Conservation (phyloP, 2,329 filamentous ascomycete species). For the Colletotrichum melonis region DNA sequence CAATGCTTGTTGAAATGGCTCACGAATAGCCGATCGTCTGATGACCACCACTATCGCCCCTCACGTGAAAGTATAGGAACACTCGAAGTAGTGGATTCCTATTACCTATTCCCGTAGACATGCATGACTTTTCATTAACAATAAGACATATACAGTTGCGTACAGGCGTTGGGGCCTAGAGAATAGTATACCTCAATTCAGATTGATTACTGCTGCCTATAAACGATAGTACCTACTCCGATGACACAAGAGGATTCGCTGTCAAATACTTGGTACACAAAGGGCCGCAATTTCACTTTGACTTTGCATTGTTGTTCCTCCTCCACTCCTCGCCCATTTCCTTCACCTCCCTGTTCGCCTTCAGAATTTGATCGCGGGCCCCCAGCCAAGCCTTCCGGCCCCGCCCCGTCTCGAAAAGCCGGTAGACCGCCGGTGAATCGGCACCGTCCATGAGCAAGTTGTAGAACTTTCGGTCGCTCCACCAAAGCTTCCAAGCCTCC, state of each 20-base stretch:
- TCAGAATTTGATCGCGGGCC: conserved; percentile 46
- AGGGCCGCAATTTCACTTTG: neutral
- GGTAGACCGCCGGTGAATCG: conserved; percentile 51
- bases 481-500: conserved; percentile 57
- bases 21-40: neutral
- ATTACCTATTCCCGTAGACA: neutral
- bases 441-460: conserved; percentile 52
- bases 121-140: too few relatives aligned
- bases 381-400: conserved; percentile 53
- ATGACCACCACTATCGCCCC: neutral
- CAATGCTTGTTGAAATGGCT: neutral
- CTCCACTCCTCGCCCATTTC: conserved; percentile 30
- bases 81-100: neutral
- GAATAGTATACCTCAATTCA: too few relatives aligned
- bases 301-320: conserved; percentile 2
- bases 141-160: too few relatives aligned
- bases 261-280: neutral
- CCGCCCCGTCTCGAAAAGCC: conserved; percentile 52
- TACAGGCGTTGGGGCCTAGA: too few relatives aligned
- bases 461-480: conserved; percentile 52
- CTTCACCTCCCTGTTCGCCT: conserved; percentile 40
- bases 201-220: too few relatives aligned
- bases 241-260: neutral
- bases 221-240: too few relatives aligned
- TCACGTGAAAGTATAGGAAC: neutral